phyloP scores from a whole-genome alignment of 2,329 filamentous ascomycete species.

The Lasiodiplodia gonubiensis region DNA sequence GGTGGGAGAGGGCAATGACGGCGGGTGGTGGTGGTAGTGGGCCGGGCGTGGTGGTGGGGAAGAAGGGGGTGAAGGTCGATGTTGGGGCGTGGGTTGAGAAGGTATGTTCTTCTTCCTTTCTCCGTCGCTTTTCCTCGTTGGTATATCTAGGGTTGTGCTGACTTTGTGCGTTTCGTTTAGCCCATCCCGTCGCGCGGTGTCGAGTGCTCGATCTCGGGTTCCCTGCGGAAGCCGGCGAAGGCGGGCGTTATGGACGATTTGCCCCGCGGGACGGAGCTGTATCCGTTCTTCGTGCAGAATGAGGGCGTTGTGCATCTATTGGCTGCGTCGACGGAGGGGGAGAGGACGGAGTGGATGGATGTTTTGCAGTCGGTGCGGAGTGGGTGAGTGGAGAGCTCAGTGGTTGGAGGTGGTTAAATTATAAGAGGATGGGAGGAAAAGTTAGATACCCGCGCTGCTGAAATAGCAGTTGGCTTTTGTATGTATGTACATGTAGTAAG shows the following conservation, averaged over 20 bases:
- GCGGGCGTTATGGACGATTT: constrained; percentile 39
- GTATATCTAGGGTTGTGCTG: too few species aligned
- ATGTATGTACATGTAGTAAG: not conserved
- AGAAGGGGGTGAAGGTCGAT: not conserved
- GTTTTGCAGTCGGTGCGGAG: not conserved
- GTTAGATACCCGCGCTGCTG: not conserved
- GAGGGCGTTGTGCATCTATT: constrained; percentile 4
- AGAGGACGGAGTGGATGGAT: constrained; percentile 4
- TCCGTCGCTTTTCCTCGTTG: too few species aligned
- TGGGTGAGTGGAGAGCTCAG: not conserved
- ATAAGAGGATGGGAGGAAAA: not conserved
- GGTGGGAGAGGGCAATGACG: constrained; percentile 32
- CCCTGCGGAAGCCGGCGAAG: constrained; percentile 36
- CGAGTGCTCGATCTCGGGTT: constrained; percentile 32
- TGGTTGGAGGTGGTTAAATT: not conserved
- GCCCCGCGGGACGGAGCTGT: constrained; percentile 36
- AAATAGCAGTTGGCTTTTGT: not conserved
- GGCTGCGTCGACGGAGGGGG: not conserved
- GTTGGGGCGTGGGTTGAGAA: constrained; percentile 30
- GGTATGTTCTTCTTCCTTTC: constrained; percentile 24
- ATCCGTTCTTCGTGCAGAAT: constrained; percentile 32
- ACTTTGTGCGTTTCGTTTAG: constrained; percentile 3
- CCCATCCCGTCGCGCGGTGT: constrained; percentile 34
- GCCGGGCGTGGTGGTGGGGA: not conserved
- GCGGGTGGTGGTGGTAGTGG: not conserved